These are phyloP conservation scores for Schrenkiella parvula DNA, from an alignment of 345 rosid species.

Conservation along the genomic window DNA sequence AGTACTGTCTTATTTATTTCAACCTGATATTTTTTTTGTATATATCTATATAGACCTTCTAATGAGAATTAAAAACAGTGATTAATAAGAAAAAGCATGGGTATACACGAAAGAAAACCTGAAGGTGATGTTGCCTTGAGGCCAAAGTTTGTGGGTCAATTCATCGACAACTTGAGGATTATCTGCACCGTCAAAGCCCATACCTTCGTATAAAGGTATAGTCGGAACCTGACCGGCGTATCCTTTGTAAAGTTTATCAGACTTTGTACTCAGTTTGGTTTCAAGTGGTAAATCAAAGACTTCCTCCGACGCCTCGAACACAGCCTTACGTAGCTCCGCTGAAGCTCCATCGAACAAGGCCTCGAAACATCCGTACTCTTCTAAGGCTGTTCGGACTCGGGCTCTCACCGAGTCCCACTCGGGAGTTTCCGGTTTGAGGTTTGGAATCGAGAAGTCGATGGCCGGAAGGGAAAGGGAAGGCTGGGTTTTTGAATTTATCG, in stretches of 20 bases:
- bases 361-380: slow-evolving; percentile 59
- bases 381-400: slow-evolving; percentile 41
- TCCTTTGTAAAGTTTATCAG: not conserved
- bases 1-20: too few relatives aligned
- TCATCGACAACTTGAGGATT: slow-evolving; percentile 14
- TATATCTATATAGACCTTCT: too few relatives aligned
- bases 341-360: slow-evolving; percentile 44
- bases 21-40: too few relatives aligned
- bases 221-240: not conserved
- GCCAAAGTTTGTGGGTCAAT: slow-evolving; percentile 26
- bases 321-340: slow-evolving; percentile 23
- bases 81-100: too few relatives aligned
- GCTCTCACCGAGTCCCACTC: slow-evolving; percentile 41
- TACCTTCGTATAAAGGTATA: slow-evolving; percentile 26
- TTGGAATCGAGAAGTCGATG: slow-evolving; percentile 36
- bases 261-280: slow-evolving; percentile 34
- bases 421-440: slow-evolving; percentile 32
- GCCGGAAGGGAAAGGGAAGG: slow-evolving; percentile 32
- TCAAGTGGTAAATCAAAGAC: slow-evolving; percentile 48
- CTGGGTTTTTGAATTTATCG: not conserved
- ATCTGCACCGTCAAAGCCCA: slow-evolving; percentile 19
- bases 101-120: too few relatives aligned
- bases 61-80: too few relatives aligned
- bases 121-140: slow-evolving; percentile 27
- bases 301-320: slow-evolving; percentile 39